Evolutionary conservation across 208 protist species (phyloP).

Genomic region (Balamuthia mandrillaris): DNA sequence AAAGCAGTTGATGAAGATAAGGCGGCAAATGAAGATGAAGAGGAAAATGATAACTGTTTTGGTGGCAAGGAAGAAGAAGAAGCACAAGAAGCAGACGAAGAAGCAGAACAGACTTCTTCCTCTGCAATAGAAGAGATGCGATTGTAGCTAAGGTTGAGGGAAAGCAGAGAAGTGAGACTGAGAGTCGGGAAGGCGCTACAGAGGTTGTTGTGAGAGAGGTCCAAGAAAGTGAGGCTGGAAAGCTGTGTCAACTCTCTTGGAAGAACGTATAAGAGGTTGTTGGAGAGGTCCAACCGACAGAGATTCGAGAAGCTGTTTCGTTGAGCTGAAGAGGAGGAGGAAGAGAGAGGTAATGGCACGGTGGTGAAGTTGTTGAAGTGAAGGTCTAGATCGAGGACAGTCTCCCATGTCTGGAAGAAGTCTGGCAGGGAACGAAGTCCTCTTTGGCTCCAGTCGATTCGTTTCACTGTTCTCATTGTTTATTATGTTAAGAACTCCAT

Average conservation of each 20-base stretch:
- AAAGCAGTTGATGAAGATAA: background rate
- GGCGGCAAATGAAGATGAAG: too few species aligned
- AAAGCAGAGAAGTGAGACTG: background rate
- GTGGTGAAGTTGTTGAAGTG: slow-evolving; percentile 8
- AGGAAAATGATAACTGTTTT: too few species aligned
- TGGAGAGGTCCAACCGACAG: background rate
- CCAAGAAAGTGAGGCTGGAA: background rate
- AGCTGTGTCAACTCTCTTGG: background rate
- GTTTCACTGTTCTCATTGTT: background rate
- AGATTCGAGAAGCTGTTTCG: background rate
- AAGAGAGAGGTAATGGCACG: background rate
- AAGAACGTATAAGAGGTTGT: background rate
- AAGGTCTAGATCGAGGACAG: background rate
- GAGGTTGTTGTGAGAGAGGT: background rate
- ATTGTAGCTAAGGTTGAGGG: background rate
- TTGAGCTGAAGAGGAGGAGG: too few species aligned
- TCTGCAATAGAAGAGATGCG: too few species aligned
- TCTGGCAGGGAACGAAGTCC: background rate
- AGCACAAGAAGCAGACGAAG: too few species aligned
- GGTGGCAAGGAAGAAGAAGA: too few species aligned
- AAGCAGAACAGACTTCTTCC: too few species aligned
- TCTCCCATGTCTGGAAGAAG: background rate
- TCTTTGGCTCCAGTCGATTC: background rate
- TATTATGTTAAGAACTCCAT: background rate
- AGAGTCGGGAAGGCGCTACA: background rate